Evolutionary conservation across 768 basidiomycete species (phyloP).

Genomic region (Tricholoma hemisulphureum): DNA sequence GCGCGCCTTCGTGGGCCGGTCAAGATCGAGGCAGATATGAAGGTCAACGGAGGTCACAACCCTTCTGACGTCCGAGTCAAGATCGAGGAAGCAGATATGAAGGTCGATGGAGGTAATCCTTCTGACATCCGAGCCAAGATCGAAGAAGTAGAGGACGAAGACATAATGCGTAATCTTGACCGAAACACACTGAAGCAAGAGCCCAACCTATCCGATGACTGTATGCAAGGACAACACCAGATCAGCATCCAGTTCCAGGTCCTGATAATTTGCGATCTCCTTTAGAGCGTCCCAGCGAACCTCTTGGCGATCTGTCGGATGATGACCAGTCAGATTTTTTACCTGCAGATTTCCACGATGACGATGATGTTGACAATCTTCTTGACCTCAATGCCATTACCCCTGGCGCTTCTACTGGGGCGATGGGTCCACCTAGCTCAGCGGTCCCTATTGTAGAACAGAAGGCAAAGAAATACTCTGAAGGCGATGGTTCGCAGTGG

Average conservation of each 20-base stretch:
- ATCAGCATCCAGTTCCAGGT: neutral
- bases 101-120: neutral
- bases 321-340: neutral
- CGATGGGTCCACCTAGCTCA: neutral
- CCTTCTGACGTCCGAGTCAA: neutral
- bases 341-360: neutral
- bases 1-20: neutral
- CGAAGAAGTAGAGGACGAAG: neutral
- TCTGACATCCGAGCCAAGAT: neutral
- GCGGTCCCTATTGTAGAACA: neutral
- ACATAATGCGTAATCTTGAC: neutral
- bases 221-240: neutral
- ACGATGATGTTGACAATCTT: neutral
- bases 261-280: neutral
- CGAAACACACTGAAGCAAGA: neutral
- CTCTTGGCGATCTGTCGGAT: neutral
- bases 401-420: neutral
- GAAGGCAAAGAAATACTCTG: neutral
- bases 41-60: neutral
- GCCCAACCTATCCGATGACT: neutral
- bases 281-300: neutral
- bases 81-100: too few relatives aligned
- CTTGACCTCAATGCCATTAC: constrained; percentile 1
- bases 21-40: neutral
- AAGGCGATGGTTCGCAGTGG: neutral